Evolutionary conservation across 306 rosid species (phyloP).

Genomic region (Cucumis melo): DNA sequence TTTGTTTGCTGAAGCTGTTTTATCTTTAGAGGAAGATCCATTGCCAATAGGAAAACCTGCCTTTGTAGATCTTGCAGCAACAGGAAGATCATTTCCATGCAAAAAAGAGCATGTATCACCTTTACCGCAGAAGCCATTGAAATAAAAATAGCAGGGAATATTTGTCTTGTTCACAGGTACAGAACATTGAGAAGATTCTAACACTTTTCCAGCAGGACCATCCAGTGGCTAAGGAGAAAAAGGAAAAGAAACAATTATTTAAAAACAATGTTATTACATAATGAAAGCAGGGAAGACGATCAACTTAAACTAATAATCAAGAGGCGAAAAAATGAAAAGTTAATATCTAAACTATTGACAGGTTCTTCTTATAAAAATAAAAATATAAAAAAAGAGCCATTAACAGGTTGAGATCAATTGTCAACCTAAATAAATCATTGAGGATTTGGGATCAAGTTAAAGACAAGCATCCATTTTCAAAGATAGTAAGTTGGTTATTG

Average conservation of each 20-base stretch:
- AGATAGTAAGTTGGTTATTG: background rate
- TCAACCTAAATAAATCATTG: background rate
- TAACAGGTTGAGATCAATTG: background rate
- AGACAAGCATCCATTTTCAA: background rate
- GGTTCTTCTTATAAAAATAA: background rate
- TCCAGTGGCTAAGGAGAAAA: conserved; percentile 58
- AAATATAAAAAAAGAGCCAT: too few species aligned
- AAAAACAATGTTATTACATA: conserved; percentile 8
- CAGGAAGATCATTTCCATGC: conserved; percentile 32
- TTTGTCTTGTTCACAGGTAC: conserved; percentile 40
- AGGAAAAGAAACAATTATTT: conserved; percentile 2
- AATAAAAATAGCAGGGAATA: conserved; percentile 67
- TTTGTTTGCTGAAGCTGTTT: conserved; percentile 22
- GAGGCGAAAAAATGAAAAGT: background rate
- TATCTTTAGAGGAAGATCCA: conserved; percentile 23
- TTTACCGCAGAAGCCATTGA: conserved; percentile 69
- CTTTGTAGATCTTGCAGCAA: conserved; percentile 30
- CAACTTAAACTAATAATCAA: background rate
- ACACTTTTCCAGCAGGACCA: conserved; percentile 31
- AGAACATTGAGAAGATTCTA: conserved; percentile 41
- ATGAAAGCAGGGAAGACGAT: background rate
- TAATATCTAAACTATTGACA: background rate
- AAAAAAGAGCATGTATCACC: conserved; percentile 62
- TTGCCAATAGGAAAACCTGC: conserved; percentile 25
- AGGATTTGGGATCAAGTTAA: background rate